Evolutionary conservation across 1,284 basidiomycete genomes (phyloP), one percentile per base, ranked within the genome.

Genomic region (Sporisorium reilianum): DNA sequence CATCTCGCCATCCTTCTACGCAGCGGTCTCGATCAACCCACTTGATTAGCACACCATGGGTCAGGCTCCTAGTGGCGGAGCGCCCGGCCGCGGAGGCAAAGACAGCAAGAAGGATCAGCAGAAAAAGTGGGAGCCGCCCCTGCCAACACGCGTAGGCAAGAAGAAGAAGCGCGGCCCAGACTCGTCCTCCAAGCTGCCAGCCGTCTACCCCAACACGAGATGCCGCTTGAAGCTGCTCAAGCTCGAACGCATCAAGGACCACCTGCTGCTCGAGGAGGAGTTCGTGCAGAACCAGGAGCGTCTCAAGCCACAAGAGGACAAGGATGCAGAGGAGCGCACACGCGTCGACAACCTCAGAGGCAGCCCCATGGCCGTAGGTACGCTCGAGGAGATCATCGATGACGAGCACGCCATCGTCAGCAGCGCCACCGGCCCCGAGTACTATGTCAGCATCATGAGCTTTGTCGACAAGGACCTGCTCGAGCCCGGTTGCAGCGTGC

Each of bases 401-500:
- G 97, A 99, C 87, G 97, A 99, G 88, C 97, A 99, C 85, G 96
- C 97, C 22, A 98, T 99, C 85, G 92, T 99, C 81, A 95, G 93
- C 85, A 93, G 93, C 11, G 90, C 94, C 20, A 94, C 93, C 41
- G 96, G 97, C 2, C 95, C 96, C 32, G 97, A 99, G 85, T 95
- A 92, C 86, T 99, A 99, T 85, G 97, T 99, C 76, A 92, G 94
- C 46, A 98, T 99, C 85, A 94, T 98, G 93, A 94, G 92, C 73
- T 97, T 97, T 84, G 96, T 99, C 78, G 96, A 99, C 90, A 99
- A 99, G 87, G 96, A 99, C 85, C 87, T 96, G 53, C 88, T 99
- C 55, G 96, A 99, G 85, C 97, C 97, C 5, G 94, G 95, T 0
- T 99, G 97, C 85, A 91, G 93, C 62, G 95, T 99, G 2, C 86